Evolutionary conservation across 495 filamentous ascomycete genomes (phyloP), one percentile per base, ranked within the genome.

Genomic region (Podospora comata): DNA sequence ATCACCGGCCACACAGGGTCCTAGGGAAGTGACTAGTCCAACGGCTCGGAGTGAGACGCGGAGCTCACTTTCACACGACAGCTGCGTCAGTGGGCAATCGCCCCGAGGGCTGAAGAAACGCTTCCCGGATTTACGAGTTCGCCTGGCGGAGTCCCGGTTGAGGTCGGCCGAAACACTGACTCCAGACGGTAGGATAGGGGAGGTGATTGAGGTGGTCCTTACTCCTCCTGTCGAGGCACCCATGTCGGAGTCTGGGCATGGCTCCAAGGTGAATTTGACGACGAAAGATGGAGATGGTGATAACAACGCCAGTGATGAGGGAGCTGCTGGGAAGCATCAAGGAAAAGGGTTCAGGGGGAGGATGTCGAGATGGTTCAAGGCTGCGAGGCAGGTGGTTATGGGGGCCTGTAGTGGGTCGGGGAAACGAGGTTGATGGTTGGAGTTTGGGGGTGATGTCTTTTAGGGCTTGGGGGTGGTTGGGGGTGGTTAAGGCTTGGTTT

Each of bases 321-420:
- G 53, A 15, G 59, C 27, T 30, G 59, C 27, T 30, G 54, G 23
- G 0, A 57, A 61, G 23, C 56, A 48, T 9, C 68, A 67, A 19
- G 9, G 56, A 34, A 64, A 64, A 53, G 64, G 73, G 0, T 64
- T 77, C 63, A 72, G 65, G 59, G 67, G 67, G 20, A 69, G 75
- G 1, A 66, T 75, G 65, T 65, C 64, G 13, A 67, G 54, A 64
- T 77, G 70, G 74, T 62, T 77, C 64, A 70, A 68, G 62, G 64
- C 48, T 16, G 72, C 67, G 0, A 72, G 70, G 53, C 70, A 70
- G 44, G 70, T 70, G 5, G 28, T 75, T 13, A 44, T 67, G 56
- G 68, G 68, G n/a, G 72, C 70, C 15, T 74, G 72, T 53, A 62
- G 67, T 7, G 70, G 70, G 15, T 66, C 66, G 60, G 66, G 66